These are phyloP conservation scores for Boletus vinaceobasis DNA, from an alignment of 768 basidiomycete species.

Conservation along the genomic window DNA sequence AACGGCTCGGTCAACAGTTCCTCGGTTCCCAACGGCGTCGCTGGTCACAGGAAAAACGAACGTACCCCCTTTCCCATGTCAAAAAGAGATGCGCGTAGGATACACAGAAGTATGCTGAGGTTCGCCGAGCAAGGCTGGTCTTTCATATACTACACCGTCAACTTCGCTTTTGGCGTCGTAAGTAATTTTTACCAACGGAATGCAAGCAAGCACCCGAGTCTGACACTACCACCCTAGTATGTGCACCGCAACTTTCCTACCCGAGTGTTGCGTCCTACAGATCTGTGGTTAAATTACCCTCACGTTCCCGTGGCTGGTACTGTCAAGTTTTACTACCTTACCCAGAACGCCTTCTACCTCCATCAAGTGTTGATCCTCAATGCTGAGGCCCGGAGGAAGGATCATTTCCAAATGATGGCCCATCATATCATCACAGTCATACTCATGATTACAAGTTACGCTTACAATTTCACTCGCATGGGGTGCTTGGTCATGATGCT, in stretches of 20 bases:
- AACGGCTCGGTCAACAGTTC: conserved; percentile 26
- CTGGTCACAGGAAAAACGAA: conserved; percentile 24
- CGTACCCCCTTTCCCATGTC: conserved; percentile 19
- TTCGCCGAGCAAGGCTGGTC: conserved; percentile 98
- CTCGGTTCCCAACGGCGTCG: conserved; percentile 29
- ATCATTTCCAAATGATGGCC: conserved; percentile 93
- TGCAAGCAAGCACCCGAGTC: not conserved
- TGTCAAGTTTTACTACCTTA: conserved; percentile 87
- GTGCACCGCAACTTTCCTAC: conserved; percentile 73
- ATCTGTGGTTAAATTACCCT: conserved; percentile 80
- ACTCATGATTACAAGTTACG: conserved; percentile 77
- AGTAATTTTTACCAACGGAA: conserved; percentile 36
- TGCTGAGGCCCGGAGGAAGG: conserved; percentile 87
- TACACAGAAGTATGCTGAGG: conserved; percentile 71
- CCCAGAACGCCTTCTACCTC: conserved; percentile 82
- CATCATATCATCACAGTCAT: conserved; percentile 90
- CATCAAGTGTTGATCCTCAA: conserved; percentile 92
- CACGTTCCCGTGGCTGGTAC: conserved; percentile 75
- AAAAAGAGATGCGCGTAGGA: conserved; percentile 51
- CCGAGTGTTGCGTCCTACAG: conserved; percentile 54
- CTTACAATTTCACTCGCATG: conserved; percentile 79
- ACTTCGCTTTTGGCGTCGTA: conserved; percentile 80
- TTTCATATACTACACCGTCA: conserved; percentile 71
- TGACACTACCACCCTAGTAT: conserved; percentile 51
- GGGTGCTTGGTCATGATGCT: conserved; percentile 87